Percentiles rank a stretch among this genome's conserved stretches.
These are phyloP conservation scores for Diversispora epigaea DNA, from an alignment of 192 early-diverging fungal species.

Conservation along the genomic window DNA sequence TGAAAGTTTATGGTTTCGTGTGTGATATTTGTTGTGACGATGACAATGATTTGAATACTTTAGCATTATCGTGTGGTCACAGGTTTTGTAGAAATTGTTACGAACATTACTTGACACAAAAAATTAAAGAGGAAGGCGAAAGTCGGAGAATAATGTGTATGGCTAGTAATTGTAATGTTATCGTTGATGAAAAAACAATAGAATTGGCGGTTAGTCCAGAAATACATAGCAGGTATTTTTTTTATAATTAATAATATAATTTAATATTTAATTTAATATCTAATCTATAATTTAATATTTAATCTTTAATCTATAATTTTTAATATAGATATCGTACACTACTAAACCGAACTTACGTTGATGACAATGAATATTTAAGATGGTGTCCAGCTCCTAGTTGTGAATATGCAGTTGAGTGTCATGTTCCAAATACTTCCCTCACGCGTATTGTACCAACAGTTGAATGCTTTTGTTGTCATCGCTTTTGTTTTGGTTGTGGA, in stretches of 20 bases:
- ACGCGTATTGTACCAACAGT: constrained; percentile 83
- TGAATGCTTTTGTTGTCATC: constrained; percentile 70
- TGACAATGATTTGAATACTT: constrained; percentile 53
- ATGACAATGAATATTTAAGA: constrained; percentile 74
- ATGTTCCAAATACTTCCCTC: constrained; percentile 67
- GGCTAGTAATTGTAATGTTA: constrained; percentile 68
- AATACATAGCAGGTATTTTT: constrained; percentile 58
- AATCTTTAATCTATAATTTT: background rate
- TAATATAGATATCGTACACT: constrained; percentile 68
- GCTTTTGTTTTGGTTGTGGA: constrained; percentile 94
- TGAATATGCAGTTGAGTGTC: constrained; percentile 91
- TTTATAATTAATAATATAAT: background rate
- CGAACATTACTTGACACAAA: constrained; percentile 76
- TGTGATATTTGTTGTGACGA: constrained; percentile 94
- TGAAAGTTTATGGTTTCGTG: constrained; percentile 55
- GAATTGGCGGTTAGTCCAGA: constrained; percentile 61
- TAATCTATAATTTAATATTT: background rate
- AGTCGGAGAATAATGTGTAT: constrained; percentile 85
- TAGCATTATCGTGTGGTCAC: constrained; percentile 85
- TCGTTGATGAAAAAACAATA: constrained; percentile 83
- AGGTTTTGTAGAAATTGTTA: constrained; percentile 89
- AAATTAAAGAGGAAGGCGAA: constrained; percentile 88
- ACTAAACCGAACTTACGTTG: constrained; percentile 89
- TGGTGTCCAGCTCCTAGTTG: constrained; percentile 99
- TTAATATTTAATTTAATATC: background rate